A percentile compares a stretch with the other conserved stretches of the same genome.
These are phyloP conservation scores for Chaetoceros muelleri DNA, from an alignment of 108 stramenopile genomes.

Conservation along the genomic window DNA sequence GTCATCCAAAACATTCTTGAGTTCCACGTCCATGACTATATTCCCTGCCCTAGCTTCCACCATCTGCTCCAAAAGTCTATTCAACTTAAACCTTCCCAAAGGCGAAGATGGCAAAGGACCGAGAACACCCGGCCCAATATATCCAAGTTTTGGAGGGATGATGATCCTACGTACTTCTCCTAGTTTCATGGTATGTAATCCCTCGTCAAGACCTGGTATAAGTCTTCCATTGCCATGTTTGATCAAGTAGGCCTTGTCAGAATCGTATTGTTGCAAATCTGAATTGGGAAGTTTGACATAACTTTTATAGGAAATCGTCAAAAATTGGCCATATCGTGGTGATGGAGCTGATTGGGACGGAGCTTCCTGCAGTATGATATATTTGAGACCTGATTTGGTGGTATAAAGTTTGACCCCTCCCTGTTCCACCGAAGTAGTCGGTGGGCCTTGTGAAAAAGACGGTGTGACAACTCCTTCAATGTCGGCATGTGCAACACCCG, in stretches of 20 bases:
- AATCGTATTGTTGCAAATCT: conserved; percentile 57
- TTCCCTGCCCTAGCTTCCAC: conserved; percentile 58
- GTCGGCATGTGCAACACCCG: conserved; percentile 17
- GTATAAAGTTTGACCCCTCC: conserved; percentile 52
- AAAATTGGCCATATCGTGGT: conserved; percentile 69
- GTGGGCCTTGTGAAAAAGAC: conserved; percentile 10
- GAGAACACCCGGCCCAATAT: conserved; percentile 34
- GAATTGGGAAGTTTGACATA: conserved; percentile 61
- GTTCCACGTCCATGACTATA: conserved; percentile 60
- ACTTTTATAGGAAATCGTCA: conserved; percentile 56
- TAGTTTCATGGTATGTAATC: conserved; percentile 72
- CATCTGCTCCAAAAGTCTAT: conserved; percentile 53
- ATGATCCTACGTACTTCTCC: conserved; percentile 64
- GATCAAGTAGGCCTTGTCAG: conserved; percentile 38
- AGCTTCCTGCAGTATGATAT: conserved; percentile 49
- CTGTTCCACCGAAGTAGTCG: conserved; percentile 10
- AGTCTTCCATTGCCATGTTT: conserved; percentile 82
- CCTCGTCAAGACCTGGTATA: conserved; percentile 75
- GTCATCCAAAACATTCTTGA: conserved; percentile 50
- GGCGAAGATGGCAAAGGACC: conserved; percentile 67
- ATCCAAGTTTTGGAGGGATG: conserved; percentile 79
- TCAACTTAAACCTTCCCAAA: conserved; percentile 51
- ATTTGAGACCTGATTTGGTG: conserved; percentile 71
- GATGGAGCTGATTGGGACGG: conserved; percentile 8
- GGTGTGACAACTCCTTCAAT: conserved; percentile 32